These are phyloP conservation scores for Macrophomina pseudophaseolina DNA, from an alignment of 2,329 filamentous ascomycete genomes.

Conservation along the genomic window DNA sequence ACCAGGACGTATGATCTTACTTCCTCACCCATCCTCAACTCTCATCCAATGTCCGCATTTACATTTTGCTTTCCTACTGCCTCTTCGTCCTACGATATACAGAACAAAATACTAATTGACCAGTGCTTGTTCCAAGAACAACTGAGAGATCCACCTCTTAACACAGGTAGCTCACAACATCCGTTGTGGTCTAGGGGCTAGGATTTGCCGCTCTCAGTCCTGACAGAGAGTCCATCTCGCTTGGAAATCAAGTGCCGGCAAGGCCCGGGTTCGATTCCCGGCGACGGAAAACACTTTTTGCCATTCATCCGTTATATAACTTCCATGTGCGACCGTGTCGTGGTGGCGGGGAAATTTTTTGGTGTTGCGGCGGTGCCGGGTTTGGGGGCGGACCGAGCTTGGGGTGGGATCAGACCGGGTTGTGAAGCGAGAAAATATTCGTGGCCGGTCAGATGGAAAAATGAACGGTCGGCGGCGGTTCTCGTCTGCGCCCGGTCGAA, in stretches of 20 bases:
- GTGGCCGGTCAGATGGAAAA: not conserved
- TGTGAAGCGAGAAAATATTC: not conserved
- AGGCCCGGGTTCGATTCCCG: constrained; percentile 25
- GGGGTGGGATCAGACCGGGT: not conserved
- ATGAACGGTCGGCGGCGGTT: not conserved
- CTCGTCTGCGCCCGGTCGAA: not conserved
- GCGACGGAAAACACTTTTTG: constrained; percentile 20
- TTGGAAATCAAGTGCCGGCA: constrained; percentile 15
- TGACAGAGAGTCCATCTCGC: constrained; percentile 7
- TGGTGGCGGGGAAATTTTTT: not conserved
- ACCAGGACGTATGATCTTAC: too few relatives aligned
- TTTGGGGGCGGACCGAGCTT: not conserved
- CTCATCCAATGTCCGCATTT: not conserved
- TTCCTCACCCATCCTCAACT: too few relatives aligned
- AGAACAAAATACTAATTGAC: not conserved
- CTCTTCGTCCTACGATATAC: too few relatives aligned
- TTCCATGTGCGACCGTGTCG: not conserved
- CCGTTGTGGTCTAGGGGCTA: constrained; percentile 25
- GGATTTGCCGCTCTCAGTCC: constrained; percentile 23
- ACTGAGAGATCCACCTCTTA: constrained; percentile 8
- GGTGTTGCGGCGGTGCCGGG: not conserved
- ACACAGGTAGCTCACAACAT: constrained; percentile 3
- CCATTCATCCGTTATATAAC: not conserved
- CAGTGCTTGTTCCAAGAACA: not conserved
- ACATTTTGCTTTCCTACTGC: not conserved